Conservation (phyloP, 164 flowering plant species). For the Vitis rupestris region DNA sequence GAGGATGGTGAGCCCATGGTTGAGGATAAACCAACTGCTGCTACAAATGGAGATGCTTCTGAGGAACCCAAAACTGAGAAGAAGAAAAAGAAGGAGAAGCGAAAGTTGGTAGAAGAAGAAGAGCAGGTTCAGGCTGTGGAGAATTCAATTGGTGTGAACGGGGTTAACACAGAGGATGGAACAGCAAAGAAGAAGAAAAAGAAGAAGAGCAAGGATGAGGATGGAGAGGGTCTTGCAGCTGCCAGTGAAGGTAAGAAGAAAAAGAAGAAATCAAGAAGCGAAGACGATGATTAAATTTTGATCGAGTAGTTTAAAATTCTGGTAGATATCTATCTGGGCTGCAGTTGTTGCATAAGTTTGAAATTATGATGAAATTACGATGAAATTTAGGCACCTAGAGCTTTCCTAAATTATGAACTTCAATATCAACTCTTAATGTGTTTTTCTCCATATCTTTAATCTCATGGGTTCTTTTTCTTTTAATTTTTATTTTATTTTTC, state of each 20-base stretch:
- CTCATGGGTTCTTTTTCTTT: too few species aligned
- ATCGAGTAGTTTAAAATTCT: neutral
- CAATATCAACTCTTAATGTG: too few species aligned
- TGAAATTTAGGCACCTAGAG: too few species aligned
- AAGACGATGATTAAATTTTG: constrained; percentile 21
- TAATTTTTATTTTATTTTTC: too few species aligned
- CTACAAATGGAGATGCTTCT: constrained; percentile 37
- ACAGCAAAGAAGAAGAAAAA: constrained; percentile 71
- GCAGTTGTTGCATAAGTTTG: too few species aligned
- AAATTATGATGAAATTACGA: too few species aligned
- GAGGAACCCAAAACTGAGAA: constrained; percentile 44
- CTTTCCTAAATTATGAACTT: too few species aligned
- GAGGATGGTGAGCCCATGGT: constrained; percentile 34
- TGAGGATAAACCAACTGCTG: constrained; percentile 28
- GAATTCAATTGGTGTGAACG: constrained; percentile 31
- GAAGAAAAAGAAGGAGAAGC: constrained; percentile 69
- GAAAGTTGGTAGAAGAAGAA: constrained; percentile 33
- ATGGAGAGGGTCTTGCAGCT: constrained; percentile 35
- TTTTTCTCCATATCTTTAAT: too few species aligned
- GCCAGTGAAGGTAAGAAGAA: constrained; percentile 48
- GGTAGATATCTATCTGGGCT: neutral
- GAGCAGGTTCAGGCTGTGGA: constrained; percentile 21
- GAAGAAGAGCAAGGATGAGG: constrained; percentile 49
- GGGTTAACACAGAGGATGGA: constrained; percentile 34
- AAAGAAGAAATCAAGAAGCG: constrained; percentile 47